A percentile compares a stretch with the other conserved stretches of the same genome.
phyloP scores from a whole-genome alignment of 352 stramenopile species.

The Thraustochytrium striatum region DNA sequence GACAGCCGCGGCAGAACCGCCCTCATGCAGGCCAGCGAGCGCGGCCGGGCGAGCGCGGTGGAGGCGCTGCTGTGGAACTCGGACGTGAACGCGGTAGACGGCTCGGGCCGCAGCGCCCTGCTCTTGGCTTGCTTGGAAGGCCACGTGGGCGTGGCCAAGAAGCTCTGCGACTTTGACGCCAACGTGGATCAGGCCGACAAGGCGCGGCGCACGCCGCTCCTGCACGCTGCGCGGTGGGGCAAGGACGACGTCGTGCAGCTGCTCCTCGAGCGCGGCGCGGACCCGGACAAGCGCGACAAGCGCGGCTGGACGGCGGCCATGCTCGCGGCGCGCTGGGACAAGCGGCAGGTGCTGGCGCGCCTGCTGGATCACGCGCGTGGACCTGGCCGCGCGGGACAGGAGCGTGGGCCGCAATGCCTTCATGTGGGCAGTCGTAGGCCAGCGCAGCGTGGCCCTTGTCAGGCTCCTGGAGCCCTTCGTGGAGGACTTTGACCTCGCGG shows the following conservation, averaged over 20 bases:
- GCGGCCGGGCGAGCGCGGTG: neutral
- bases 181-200: slow-evolving; percentile 5
- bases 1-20: neutral
- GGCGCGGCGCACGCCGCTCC: slow-evolving; percentile 16
- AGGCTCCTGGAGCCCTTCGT: neutral
- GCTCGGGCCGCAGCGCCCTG: neutral
- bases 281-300: slow-evolving; percentile 26
- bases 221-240: slow-evolving; percentile 40
- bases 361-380: neutral
- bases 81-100: slow-evolving; percentile 1
- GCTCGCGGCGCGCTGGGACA: slow-evolving; percentile 21
- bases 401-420: neutral
- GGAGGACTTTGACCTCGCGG: neutral
- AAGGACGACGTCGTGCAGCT: neutral
- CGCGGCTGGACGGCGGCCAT: slow-evolving; percentile 30
- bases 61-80: slow-evolving; percentile 35
- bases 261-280: slow-evolving; percentile 17
- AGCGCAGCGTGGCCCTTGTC: neutral
- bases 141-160: slow-evolving; percentile 9
- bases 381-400: neutral
- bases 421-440: slow-evolving; percentile 1
- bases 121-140: neutral
- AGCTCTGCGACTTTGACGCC: slow-evolving; percentile 24
- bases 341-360: neutral
- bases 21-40: neutral